Base-by-base conservation (phyloP, 805 yeast species). In the Candida suzukii region DNA sequence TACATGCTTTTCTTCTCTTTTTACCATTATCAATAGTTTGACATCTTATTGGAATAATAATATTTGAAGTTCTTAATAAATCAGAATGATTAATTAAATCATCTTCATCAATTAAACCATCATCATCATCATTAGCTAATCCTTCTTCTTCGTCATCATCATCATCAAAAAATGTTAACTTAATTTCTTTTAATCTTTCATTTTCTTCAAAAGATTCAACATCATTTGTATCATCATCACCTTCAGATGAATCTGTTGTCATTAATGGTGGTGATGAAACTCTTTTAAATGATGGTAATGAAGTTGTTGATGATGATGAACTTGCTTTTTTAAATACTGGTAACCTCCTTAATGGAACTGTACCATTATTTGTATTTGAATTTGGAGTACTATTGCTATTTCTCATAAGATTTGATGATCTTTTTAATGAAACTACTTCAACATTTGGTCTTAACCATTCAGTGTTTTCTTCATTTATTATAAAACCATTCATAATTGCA, bases 1-100 rank as follows among this genome's bases (percentile, higher is more conserved):
- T 93, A 69, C 99, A 93, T 0, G 99, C 99, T 65, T 81, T 88
- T 68, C 91, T 78, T 59, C 95, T 74, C 64, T 73, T 76, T 37
- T 56, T 67, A 28, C 39, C 39, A 20, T 18, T 19, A 35, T 33
- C 39, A 16, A 70, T 64, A 44, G 63, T 55, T 48, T 73, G 76
- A 56, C 87, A 79, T 49, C 73, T 70, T 37, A 73, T 68, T 14
- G 93, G 91, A 25, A 74, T 69, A 21, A 75, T 67, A 38, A 78
- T 63, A 41, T 67, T 53, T 47, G 50, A 20, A 51, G 48, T 29
- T 9, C 22, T 31, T 9, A 31, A 9, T 45, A 61, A 40, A 54
- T 42, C 16, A 48, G 35, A 22, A 9, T 46, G 64, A 14, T 60
- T 66, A 17, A 78, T 58, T 24, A 76, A 63, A n/a, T 74, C 78